Base-by-base conservation (phyloP, 352 stramenopile species). In the Pythium coloratum region DNA sequence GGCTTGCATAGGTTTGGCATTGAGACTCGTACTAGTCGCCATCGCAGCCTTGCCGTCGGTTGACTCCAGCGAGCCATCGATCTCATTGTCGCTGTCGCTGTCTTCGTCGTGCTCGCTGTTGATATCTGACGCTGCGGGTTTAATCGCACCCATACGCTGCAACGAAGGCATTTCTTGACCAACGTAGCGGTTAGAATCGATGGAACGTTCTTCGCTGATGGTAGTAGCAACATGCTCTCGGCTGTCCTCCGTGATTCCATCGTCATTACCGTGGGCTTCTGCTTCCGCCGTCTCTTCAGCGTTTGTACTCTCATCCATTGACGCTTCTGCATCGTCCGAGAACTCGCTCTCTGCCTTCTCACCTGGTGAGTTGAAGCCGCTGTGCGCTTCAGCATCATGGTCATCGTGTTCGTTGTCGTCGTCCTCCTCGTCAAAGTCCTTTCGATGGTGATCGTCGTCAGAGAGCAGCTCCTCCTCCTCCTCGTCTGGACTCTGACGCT, bases 401-500 rank as follows among this genome's bases (percentile, higher is more conserved):
- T 55, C 8, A 20, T 20, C 46, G 5, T 49, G 6, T 24, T 26
- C 26, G 1, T 26, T 26, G 26, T 26, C 59, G 30, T 66, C 36
- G 26, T 59, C 62, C 6, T 50, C 38, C 6, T 53, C 40, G 28
- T 71, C 66, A 54, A 62, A 30, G 8, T 50, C 20, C 28, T 40
- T 40, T 24, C 13, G 38, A 7, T 60, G 42, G 8, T 49, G 30
- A 12, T 50, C 28, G 7, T 26, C 12, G 32, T 42, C 44, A n/a
- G 30, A 4, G 2, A 24, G 33, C 26, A 0, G 5, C 1, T 59
- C 61, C 2, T 67, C 32, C 32, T 62, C 38, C 56, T 50, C 24
- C 0, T 8, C 46, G 28, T 56, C 28, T 32, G 28, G 28, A 34
- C 30, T 30, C 28, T 30, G 28, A 4, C 28, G 28, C 28, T 30